Evolutionary conservation across 768 basidiomycete genomes (phyloP).

Genomic region (Leccinum barrowsii): DNA sequence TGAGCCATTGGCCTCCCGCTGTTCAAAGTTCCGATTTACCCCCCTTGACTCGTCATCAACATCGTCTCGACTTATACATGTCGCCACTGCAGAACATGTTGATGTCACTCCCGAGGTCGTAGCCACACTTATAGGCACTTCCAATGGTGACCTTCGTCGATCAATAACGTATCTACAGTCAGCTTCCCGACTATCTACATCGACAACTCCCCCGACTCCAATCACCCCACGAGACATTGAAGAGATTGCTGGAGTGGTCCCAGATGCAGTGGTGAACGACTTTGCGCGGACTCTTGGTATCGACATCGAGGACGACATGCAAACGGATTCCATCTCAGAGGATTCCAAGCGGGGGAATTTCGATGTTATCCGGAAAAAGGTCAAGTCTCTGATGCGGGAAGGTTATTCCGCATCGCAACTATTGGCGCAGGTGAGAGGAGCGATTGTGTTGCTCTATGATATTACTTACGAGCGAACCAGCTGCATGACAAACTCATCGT

Average conservation of each 20-base stretch:
- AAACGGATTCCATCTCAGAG: constrained; percentile 35
- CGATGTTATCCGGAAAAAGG: constrained; percentile 61
- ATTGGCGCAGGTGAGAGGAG: constrained; percentile 68
- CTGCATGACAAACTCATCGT: constrained; percentile 85
- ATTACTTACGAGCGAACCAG: constrained; percentile 38
- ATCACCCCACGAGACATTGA: constrained; percentile 82
- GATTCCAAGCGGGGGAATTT: constrained; percentile 41
- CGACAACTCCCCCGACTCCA: constrained; percentile 64
- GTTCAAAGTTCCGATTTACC: constrained; percentile 98
- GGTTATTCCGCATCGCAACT: constrained; percentile 93
- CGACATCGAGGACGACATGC: constrained; percentile 56
- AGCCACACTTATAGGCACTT: constrained; percentile 69
- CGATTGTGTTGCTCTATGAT: background rate
- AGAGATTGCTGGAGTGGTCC: constrained; percentile 96
- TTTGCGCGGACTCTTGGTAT: constrained; percentile 75
- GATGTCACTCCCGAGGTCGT: constrained; percentile 56
- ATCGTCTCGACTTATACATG: constrained; percentile 68
- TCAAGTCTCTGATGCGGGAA: constrained; percentile 75
- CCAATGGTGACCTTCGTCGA: constrained; percentile 90
- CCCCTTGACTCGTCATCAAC: constrained; percentile 82
- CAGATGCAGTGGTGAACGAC: constrained; percentile 61
- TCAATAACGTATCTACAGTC: constrained; percentile 98
- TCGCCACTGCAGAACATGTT: constrained; percentile 75
- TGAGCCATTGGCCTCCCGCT: constrained; percentile 96
- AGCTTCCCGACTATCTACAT: constrained; percentile 80